Percentiles rank a stretch among this genome's conserved stretches.
Conservation (phyloP, 345 rosid species). For the Rhodamnia rubescens region DNA sequence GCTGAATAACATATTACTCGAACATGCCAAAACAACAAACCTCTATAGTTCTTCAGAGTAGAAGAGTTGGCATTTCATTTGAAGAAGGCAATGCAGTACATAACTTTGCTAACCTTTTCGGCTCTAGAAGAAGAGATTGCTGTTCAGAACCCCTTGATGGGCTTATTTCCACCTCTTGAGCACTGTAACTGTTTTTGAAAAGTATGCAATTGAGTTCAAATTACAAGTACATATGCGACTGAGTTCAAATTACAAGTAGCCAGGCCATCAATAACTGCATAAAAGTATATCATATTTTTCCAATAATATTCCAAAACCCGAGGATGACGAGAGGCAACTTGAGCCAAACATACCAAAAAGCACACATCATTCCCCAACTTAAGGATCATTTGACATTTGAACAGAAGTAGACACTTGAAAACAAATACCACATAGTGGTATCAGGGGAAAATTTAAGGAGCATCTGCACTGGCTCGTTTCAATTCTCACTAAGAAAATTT, state of each 20-base stretch:
- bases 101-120: conserved; percentile 34
- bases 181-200: conserved; percentile 31
- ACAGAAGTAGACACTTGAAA: neutral
- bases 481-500: neutral
- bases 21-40: neutral
- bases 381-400: neutral
- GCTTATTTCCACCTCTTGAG: conserved; percentile 40
- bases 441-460: neutral
- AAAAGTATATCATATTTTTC: neutral
- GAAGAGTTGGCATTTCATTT: neutral
- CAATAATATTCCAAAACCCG: neutral
- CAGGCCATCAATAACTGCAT: neutral
- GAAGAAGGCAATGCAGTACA: neutral
- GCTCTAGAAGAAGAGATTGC: conserved; percentile 42
- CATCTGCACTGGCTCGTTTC: neutral
- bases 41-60: neutral
- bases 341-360: neutral
- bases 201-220: conserved; percentile 1
- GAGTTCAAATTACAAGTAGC: neutral
- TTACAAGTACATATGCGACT: neutral
- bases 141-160: conserved; percentile 27
- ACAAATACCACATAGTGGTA: neutral
- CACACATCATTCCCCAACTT: neutral
- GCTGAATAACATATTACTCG: neutral
- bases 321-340: neutral